These are phyloP conservation scores for Lophiostoma macrostomum DNA, from an alignment of 495 filamentous ascomycete species.

Conservation along the genomic window DNA sequence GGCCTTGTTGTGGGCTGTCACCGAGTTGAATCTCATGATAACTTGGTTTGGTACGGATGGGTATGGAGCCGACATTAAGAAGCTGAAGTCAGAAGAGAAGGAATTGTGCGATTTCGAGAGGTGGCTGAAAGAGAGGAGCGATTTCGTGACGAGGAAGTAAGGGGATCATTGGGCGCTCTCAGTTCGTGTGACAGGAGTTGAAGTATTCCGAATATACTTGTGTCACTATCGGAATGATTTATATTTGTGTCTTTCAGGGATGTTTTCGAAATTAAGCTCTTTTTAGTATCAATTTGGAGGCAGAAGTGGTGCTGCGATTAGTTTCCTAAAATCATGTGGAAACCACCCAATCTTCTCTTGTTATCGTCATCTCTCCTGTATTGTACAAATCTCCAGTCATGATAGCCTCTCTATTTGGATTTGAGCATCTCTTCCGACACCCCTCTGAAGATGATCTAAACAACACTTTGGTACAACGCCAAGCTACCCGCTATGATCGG, in stretches of 20 bases:
- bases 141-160: constrained; percentile 1
- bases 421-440: neutral
- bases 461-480: constrained; percentile 39
- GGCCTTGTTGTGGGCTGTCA: constrained; percentile 45
- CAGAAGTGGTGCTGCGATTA: too few relatives aligned
- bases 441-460: neutral
- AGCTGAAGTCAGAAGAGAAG: constrained; percentile 50
- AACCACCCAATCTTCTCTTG: too few relatives aligned
- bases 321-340: too few relatives aligned
- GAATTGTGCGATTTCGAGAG: constrained; percentile 55
- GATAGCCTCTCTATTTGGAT: too few relatives aligned
- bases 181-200: neutral
- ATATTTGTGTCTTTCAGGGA: too few relatives aligned
- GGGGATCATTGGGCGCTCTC: neutral
- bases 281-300: too few relatives aligned
- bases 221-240: too few relatives aligned
- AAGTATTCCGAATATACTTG: too few relatives aligned
- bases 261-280: too few relatives aligned
- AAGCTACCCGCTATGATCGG: constrained; percentile 44
- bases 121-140: constrained; percentile 60
- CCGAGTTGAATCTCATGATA: constrained; percentile 61
- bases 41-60: constrained; percentile 61
- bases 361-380: too few relatives aligned
- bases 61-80: constrained; percentile 57
- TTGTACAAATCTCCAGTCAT: too few relatives aligned